These are phyloP conservation scores for Clavispora phyllophila DNA, from an alignment of 805 yeast species.

Conservation along the genomic window DNA sequence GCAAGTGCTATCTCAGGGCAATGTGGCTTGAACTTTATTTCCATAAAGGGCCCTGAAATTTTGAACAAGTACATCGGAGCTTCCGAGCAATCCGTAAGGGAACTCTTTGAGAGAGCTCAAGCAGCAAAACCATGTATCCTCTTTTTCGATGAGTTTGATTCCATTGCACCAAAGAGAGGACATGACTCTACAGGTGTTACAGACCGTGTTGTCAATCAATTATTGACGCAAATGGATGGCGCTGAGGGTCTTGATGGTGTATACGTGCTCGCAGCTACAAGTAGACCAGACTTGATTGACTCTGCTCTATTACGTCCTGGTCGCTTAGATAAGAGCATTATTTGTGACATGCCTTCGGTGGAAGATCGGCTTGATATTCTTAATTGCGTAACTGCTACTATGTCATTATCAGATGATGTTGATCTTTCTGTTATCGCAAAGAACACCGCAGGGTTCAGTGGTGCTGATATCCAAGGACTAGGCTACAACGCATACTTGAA, in stretches of 20 bases:
- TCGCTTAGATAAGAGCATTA: constrained; percentile 84
- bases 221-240: constrained; percentile 98
- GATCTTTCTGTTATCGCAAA: constrained; percentile 50
- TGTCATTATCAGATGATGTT: constrained; percentile 51
- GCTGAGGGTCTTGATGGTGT: constrained; percentile 98
- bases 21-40: constrained; percentile 88
- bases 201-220: constrained; percentile 93
- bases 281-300: constrained; percentile 93
- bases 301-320: constrained; percentile 95
- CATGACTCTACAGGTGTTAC: constrained; percentile 98
- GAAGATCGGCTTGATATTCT: constrained; percentile 74
- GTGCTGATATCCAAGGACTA: constrained; percentile 92
- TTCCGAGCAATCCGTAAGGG: constrained; percentile 91
- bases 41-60: constrained; percentile 94
- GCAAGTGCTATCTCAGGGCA: constrained; percentile 94
- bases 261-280: constrained; percentile 92
- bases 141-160: constrained; percentile 93
- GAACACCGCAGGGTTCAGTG: constrained; percentile 73
- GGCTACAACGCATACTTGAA: constrained; percentile 87
- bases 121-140: constrained; percentile 91
- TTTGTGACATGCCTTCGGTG: constrained; percentile 79
- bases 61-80: constrained; percentile 96
- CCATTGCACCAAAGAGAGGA: constrained; percentile 96
- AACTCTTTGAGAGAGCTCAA: constrained; percentile 88
- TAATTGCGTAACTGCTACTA: constrained; percentile 50